Conservation (phyloP, 2,329 filamentous ascomycete genomes). For the Aspergillus hiratsukae region DNA sequence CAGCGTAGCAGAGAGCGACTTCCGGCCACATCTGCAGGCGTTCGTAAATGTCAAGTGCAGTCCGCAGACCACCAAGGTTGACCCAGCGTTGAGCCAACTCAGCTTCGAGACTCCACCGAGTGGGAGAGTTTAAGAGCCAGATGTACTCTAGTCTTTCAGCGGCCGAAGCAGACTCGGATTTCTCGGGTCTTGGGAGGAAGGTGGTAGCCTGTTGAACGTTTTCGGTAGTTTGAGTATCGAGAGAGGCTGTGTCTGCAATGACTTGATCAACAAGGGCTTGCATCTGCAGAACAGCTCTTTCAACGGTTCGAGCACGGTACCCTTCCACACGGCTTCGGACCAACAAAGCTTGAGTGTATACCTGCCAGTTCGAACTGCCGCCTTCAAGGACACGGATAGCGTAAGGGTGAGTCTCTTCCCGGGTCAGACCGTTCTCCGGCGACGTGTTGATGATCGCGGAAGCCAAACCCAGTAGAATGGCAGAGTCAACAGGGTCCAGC, state of each 20-base stretch:
- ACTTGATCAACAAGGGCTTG: slow-evolving; percentile 95
- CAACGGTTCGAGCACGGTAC: slow-evolving; percentile 79
- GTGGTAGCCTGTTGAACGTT: slow-evolving; percentile 56
- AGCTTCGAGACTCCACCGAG: slow-evolving; percentile 88
- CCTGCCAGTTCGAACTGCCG: slow-evolving; percentile 93
- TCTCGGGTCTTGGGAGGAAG: slow-evolving; percentile 74
- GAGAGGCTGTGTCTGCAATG: slow-evolving; percentile 69
- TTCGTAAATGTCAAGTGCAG: slow-evolving; percentile 94
- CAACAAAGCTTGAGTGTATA: slow-evolving; percentile 89
- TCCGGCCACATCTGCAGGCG: slow-evolving; percentile 91
- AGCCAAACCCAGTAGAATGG: slow-evolving; percentile 72
- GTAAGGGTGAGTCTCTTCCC: slow-evolving; percentile 91
- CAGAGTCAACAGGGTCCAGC: slow-evolving; percentile 77
- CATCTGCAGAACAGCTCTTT: slow-evolving; percentile 84
- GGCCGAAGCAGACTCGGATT: slow-evolving; percentile 68
- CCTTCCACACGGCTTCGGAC: slow-evolving; percentile 87
- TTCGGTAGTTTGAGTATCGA: slow-evolving; percentile 33
- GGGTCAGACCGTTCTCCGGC: slow-evolving; percentile 75
- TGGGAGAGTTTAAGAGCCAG: slow-evolving; percentile 76
- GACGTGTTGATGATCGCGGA: slow-evolving; percentile 89
- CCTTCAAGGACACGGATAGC: slow-evolving; percentile 82
- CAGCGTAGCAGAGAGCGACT: slow-evolving; percentile 81
- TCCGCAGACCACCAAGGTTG: slow-evolving; percentile 76
- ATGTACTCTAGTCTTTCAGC: slow-evolving; percentile 76
- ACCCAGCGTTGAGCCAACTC: slow-evolving; percentile 94